Conservation (phyloP, 108 stramenopile genomes). For the Epithemia pelagica region DNA sequence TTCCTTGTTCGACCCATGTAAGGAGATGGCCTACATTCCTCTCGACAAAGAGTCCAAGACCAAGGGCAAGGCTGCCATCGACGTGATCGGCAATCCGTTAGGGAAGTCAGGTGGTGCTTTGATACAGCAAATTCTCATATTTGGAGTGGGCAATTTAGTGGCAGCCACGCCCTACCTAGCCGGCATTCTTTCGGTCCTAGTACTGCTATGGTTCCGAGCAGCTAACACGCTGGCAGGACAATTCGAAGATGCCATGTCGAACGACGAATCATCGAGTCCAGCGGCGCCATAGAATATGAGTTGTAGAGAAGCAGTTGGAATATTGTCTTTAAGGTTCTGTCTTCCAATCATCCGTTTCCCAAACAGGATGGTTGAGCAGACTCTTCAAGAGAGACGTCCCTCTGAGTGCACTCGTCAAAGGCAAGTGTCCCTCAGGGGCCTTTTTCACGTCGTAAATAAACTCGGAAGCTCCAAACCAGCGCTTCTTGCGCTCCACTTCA, state of each 20-base stretch:
- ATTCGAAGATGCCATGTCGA: conserved; percentile 72
- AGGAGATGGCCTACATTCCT: conserved; percentile 99
- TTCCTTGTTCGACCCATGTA: conserved; percentile 95
- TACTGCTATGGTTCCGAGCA: conserved; percentile 72
- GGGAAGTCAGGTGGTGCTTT: conserved; percentile 96
- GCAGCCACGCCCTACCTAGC: conserved; percentile 86
- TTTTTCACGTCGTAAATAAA: conserved; percentile 95
- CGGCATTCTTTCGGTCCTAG: conserved; percentile 56
- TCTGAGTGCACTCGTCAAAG: conserved; percentile 91
- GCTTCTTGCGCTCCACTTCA: conserved; percentile 92
- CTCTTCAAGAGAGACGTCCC: conserved; percentile 91
- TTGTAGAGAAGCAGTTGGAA: conserved; percentile 29
- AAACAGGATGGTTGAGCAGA: conserved; percentile 87
- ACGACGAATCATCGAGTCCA: neutral
- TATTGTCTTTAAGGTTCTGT: conserved; percentile 57
- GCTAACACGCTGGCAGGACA: conserved; percentile 70
- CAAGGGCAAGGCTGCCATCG: conserved; percentile 98
- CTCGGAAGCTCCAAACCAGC: conserved; percentile 95
- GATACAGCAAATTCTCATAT: conserved; percentile 90
- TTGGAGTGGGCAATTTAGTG: conserved; percentile 83
- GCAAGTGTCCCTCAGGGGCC: conserved; percentile 92
- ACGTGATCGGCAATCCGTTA: conserved; percentile 96
- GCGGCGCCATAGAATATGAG: neutral
- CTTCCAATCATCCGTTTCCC: conserved; percentile 93
- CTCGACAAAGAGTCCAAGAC: conserved; percentile 96